Evolutionary conservation across 495 filamentous ascomycete species (phyloP), one percentile per base, ranked within the genome.

Genomic region (Trichoderma reesei): DNA sequence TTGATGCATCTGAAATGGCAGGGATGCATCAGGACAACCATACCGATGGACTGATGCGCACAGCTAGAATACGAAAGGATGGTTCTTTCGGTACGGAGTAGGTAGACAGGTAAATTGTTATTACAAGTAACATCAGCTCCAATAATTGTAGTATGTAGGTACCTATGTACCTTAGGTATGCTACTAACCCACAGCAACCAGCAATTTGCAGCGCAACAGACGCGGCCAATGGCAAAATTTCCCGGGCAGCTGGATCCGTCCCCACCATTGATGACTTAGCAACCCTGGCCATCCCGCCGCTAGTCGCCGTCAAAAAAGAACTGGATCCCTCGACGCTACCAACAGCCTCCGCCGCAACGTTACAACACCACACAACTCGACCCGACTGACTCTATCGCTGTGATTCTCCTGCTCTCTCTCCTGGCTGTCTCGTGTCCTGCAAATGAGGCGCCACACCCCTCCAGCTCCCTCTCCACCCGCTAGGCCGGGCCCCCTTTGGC

Each of bases 181-280:
- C n/a, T n/a, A n/a, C n/a, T n/a, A n/a, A n/a, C n/a, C n/a, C n/a
- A n/a, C n/a, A n/a, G n/a, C n/a, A n/a, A n/a, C n/a, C n/a, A n/a
- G n/a, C n/a, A n/a, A n/a, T n/a, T n/a, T n/a, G n/a, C n/a, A n/a
- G 41, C 41, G 41, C 41, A 44, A 44, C 41, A 11, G 13, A 44
- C 41, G 41, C 13, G 41, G n/a, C 51, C 51, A 56, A 56, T 56
- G 51, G 51, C 51, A 56, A 56, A 56, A 56, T 56, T 56, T 56
- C 51, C 51, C 51, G 51, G 51, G 20, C 51, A 56, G 51, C 51
- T 33, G 51, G 51, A n/a, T n/a, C 26, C 0, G 6, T 20, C 20
- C 51, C 31, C 51, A n/a, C n/a, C n/a, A n/a, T n/a, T n/a, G n/a
- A n/a, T n/a, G n/a, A n/a, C n/a, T n/a, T n/a, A n/a, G n/a, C n/a